phyloP scores from a whole-genome alignment of 164 flowering plant genomes.

The Macadamia integrifolia region DNA sequence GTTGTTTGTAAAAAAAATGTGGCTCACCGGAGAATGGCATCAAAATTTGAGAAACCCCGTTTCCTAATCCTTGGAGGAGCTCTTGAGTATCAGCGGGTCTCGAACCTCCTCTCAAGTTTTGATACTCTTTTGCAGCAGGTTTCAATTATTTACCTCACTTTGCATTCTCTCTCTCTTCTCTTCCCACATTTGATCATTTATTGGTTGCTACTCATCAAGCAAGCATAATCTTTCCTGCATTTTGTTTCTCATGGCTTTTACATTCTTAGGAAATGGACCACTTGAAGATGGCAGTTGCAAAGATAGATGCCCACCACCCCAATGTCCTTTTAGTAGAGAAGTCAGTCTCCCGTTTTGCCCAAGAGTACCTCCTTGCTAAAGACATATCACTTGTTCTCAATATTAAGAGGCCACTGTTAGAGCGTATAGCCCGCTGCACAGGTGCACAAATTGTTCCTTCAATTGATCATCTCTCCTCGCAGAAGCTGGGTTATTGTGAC shows the following conservation, averaged over 20 bases:
- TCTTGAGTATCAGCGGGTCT: constrained; percentile 72
- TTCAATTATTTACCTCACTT: not conserved
- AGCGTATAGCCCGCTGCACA: constrained; percentile 75
- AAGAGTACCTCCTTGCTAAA: constrained; percentile 63
- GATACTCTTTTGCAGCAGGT: constrained; percentile 77
- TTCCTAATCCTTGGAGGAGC: constrained; percentile 74
- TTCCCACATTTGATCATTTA: not conserved
- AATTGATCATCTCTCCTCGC: constrained; percentile 57
- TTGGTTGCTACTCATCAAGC: not conserved
- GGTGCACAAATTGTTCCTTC: constrained; percentile 76
- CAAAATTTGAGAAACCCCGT: constrained; percentile 58
- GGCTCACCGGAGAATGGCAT: constrained; percentile 71
- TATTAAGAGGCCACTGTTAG: constrained; percentile 66
- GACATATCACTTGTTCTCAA: constrained; percentile 74
- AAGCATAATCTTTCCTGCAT: not conserved
- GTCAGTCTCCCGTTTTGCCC: constrained; percentile 70
- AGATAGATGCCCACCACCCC: constrained; percentile 62
- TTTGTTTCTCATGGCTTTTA: not conserved
- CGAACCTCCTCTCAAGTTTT: constrained; percentile 64
- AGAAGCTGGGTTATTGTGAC: constrained; percentile 63
- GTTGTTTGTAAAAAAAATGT: constrained; percentile 84
- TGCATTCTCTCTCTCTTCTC: not conserved
- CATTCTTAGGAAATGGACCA: constrained; percentile 64
- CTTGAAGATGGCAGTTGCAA: constrained; percentile 79
- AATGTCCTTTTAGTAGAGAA: constrained; percentile 73